phyloP scores from a whole-genome alignment of 1,284 basidiomycete species.

The Cryptococcus wingfieldii region DNA sequence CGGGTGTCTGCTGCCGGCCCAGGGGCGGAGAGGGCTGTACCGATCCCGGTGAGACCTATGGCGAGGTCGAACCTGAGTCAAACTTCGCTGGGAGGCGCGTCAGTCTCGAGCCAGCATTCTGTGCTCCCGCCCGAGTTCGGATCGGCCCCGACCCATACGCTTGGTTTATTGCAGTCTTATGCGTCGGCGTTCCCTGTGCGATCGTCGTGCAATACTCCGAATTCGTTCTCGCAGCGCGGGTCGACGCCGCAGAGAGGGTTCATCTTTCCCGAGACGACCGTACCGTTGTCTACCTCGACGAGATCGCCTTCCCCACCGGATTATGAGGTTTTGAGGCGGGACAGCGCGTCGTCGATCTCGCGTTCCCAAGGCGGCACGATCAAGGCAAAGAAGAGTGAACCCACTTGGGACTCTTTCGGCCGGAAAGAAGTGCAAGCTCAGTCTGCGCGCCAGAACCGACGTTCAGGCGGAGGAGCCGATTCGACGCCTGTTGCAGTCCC shows the following conservation, averaged over 20 bases:
- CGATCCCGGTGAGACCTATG: slow-evolving; percentile 22
- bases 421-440: slow-evolving; percentile 26
- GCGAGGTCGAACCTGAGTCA: slow-evolving; percentile 35
- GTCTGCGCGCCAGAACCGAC: slow-evolving; percentile 1
- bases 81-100: slow-evolving; percentile 32
- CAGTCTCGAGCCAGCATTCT: not conserved
- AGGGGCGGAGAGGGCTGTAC: slow-evolving; percentile 6
- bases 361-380: slow-evolving; percentile 26
- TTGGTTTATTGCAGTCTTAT: slow-evolving; percentile 34
- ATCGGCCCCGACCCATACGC: slow-evolving; percentile 34
- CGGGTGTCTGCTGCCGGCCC: not conserved
- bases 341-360: not conserved
- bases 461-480: not conserved
- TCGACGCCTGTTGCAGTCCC: slow-evolving; percentile 7
- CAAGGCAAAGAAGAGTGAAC: slow-evolving; percentile 24
- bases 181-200: slow-evolving; percentile 37
- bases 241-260: slow-evolving; percentile 6
- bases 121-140: slow-evolving; percentile 28
- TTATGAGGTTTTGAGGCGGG: not conserved
- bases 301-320: not conserved
- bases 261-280: slow-evolving; percentile 14
- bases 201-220: slow-evolving; percentile 20
- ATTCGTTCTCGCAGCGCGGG: slow-evolving; percentile 16
- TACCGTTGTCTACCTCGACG: not conserved
- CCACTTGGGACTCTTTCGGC: slow-evolving; percentile 42